These are phyloP conservation scores for Penicillium cinerascens DNA, from an alignment of 495 filamentous ascomycete genomes.

Conservation along the genomic window DNA sequence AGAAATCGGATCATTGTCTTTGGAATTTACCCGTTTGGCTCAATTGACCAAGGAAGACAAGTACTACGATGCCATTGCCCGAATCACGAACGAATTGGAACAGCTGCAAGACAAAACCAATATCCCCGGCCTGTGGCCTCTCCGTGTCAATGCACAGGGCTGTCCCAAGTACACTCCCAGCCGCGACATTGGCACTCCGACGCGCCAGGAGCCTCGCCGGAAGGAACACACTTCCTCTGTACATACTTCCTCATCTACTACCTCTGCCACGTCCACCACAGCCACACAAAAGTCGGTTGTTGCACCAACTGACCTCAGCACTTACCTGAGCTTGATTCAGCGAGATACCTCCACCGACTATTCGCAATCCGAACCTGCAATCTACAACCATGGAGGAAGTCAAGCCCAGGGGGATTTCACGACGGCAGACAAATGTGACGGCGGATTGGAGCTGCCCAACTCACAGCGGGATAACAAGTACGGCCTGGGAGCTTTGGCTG, in stretches of 20 bases:
- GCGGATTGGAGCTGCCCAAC: conserved; percentile 24
- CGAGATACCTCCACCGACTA: conserved; percentile 19
- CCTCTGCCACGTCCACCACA: background rate
- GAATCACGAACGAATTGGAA: conserved; percentile 84
- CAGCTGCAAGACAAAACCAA: conserved; percentile 70
- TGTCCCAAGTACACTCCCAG: conserved; percentile 42
- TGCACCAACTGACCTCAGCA: conserved; percentile 25
- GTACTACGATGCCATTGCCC: conserved; percentile 94
- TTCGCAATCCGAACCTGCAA: conserved; percentile 24
- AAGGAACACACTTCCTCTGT: background rate
- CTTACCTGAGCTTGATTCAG: conserved; percentile 22
- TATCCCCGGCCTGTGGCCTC: conserved; percentile 82
- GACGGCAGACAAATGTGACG: conserved; percentile 23
- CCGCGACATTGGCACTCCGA: conserved; percentile 4
- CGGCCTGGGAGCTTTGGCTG: conserved; percentile 77
- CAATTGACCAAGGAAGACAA: conserved; percentile 82
- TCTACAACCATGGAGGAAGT: conserved; percentile 11
- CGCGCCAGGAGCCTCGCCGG: background rate
- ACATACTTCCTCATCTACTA: background rate
- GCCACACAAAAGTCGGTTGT: conserved; percentile 14
- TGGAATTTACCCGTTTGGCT: conserved; percentile 92
- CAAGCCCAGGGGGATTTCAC: background rate
- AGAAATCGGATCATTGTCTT: conserved; percentile 83
- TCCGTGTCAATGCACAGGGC: conserved; percentile 72
- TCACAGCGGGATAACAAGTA: conserved; percentile 44